A percentile compares a stretch with the other conserved stretches of the same genome.
Evolutionary conservation across 139 green algal species (phyloP).

Genomic region (Eudorina sp.): DNA sequence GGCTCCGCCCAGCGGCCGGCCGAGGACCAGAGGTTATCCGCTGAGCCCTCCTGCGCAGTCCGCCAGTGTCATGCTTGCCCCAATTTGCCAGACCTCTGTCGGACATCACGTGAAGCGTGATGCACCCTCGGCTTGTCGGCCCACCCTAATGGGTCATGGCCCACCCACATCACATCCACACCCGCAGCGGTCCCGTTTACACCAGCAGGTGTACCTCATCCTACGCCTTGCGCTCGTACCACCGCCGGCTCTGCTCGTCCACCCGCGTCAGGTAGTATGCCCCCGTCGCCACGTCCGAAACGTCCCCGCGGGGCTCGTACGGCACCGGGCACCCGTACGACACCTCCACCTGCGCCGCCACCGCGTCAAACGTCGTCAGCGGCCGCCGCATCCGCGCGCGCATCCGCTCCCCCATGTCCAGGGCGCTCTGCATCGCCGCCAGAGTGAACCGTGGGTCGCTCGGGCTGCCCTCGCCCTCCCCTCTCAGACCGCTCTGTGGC

Average conservation of each 20-base stretch:
- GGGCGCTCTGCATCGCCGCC: conserved; percentile 37
- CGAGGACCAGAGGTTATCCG: too few relatives aligned
- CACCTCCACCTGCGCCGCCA: conserved; percentile 28
- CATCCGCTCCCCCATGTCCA: conserved; percentile 30
- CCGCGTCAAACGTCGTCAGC: neutral
- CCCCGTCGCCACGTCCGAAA: conserved; percentile 61
- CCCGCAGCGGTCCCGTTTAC: too few relatives aligned
- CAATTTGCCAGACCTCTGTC: too few relatives aligned
- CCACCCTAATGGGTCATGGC: too few relatives aligned
- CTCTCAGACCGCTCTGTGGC: neutral
- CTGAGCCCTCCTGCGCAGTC: too few relatives aligned
- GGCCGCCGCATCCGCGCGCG: neutral
- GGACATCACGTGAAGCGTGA: too few relatives aligned
- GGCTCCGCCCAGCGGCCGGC: too few relatives aligned
- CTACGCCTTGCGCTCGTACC: conserved; percentile 64
- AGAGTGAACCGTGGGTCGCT: conserved; percentile 59
- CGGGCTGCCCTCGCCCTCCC: neutral
- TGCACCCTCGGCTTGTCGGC: too few relatives aligned
- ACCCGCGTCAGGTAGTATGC: conserved; percentile 78
- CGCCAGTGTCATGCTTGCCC: too few relatives aligned
- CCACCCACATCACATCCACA: too few relatives aligned
- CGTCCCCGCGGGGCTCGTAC: conserved; percentile 17
- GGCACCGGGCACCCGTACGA: conserved; percentile 14
- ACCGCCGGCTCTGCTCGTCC: conserved; percentile 69
- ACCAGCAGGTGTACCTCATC: too few relatives aligned